Conservation (phyloP, 306 rosid species). For the Corylus heterophylla region DNA sequence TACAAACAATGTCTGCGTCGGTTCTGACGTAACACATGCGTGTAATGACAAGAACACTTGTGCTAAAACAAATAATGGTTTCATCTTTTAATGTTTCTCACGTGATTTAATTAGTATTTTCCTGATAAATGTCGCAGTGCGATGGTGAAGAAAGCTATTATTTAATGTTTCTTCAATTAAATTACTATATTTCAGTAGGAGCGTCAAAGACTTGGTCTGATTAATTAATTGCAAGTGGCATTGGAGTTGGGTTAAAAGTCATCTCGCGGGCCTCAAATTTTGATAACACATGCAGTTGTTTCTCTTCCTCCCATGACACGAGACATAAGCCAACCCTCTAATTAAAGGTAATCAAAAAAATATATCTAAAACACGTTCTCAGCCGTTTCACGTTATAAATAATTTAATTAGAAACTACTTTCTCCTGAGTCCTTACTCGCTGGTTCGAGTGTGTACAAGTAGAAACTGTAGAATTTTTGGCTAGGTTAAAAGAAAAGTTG, state of each 20-base stretch:
- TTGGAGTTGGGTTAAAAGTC: conserved; percentile 26
- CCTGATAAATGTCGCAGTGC: background rate
- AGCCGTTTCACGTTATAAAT: background rate
- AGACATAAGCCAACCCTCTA: conserved; percentile 7
- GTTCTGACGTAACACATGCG: background rate
- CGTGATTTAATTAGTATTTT: conserved; percentile 5
- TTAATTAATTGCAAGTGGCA: conserved; percentile 32
- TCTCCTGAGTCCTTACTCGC: background rate
- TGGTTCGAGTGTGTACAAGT: too few species aligned
- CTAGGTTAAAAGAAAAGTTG: conserved; percentile 15
- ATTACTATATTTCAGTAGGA: conserved; percentile 3
- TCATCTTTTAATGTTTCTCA: background rate
- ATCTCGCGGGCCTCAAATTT: background rate
- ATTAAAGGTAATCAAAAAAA: background rate
- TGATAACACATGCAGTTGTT: background rate
- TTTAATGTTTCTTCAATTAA: conserved; percentile 17
- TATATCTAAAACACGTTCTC: background rate
- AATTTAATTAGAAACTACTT: background rate
- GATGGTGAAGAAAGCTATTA: background rate
- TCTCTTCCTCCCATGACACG: conserved; percentile 1
- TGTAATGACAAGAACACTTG: too few species aligned
- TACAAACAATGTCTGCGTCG: background rate
- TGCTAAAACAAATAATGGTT: background rate
- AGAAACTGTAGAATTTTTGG: background rate
- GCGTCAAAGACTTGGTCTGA: conserved; percentile 1